Conservation (phyloP, 2,329 filamentous ascomycete species). For the Colletotrichum liriopes region DNA sequence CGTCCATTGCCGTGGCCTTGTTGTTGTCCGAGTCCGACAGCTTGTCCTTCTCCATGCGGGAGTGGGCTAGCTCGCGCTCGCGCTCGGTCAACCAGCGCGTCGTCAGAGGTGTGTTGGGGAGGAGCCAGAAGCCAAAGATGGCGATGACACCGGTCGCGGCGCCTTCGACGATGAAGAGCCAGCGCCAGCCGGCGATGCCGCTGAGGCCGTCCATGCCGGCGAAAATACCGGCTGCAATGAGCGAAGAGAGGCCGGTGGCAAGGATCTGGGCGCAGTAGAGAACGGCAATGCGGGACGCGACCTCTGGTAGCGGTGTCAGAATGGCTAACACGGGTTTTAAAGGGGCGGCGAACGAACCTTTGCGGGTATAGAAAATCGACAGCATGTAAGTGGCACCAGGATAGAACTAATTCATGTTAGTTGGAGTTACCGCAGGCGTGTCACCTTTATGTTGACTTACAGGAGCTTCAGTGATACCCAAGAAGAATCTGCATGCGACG, state of each 20-base stretch:
- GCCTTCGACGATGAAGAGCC: slow-evolving; percentile 73
- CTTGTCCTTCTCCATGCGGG: slow-evolving; percentile 66
- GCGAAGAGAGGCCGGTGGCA: slow-evolving; percentile 77
- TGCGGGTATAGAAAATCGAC: slow-evolving; percentile 53
- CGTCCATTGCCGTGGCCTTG: slow-evolving; percentile 59
- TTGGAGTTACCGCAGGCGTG: no score
- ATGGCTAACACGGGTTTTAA: rapidly evolving
- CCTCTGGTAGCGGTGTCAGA: slow-evolving; percentile 57
- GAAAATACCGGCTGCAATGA: slow-evolving; percentile 76
- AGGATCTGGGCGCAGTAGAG: slow-evolving; percentile 74
- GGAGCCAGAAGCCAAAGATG: slow-evolving; percentile 71
- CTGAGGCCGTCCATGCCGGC: slow-evolving; percentile 68
- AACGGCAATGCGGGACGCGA: slow-evolving; percentile 73
- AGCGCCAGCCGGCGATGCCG: slow-evolving; percentile 76
- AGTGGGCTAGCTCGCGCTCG: slow-evolving; percentile 64
- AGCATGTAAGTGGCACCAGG: slow-evolving; percentile 56
- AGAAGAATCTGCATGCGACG: slow-evolving; percentile 55
- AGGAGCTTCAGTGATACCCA: slow-evolving; percentile 58
- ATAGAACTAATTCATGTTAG: slow-evolving; percentile 51
- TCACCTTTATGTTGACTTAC: slow-evolving; percentile 38
- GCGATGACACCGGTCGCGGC: slow-evolving; percentile 74
- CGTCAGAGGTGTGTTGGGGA: slow-evolving; percentile 58
- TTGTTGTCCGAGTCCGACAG: slow-evolving; percentile 60
- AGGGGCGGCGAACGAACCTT: slow-evolving; percentile 43
- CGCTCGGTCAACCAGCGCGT: slow-evolving; percentile 62